Percentiles rank a stretch among this genome's conserved stretches.
Conservation (phyloP, 495 filamentous ascomycete genomes). For the Neohortaea acidophila region DNA sequence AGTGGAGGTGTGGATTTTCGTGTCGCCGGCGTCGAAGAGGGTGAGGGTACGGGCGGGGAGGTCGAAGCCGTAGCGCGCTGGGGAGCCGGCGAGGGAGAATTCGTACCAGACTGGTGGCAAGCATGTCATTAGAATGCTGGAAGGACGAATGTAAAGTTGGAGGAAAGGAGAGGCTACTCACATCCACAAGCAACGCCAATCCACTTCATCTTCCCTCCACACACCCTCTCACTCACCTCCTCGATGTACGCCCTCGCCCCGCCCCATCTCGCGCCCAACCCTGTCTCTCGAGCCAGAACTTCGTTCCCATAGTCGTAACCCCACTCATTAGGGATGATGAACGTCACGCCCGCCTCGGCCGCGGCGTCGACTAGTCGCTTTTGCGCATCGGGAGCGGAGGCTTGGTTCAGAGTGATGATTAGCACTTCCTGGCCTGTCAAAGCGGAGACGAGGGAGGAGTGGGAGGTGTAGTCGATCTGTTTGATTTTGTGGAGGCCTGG, state of each 20-base stretch:
- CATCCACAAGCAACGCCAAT: no score
- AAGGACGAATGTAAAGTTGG: no score
- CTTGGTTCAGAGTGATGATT: constrained; percentile 40
- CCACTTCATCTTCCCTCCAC: no score
- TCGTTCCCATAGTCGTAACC: not conserved
- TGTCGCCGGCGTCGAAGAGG: constrained; percentile 36
- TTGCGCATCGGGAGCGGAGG: constrained; percentile 27
- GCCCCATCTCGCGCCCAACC: no score
- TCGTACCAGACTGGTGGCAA: constrained; percentile 51
- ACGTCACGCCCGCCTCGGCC: constrained; percentile 42
- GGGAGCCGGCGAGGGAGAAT: constrained; percentile 36
- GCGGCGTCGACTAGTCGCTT: constrained; percentile 42
- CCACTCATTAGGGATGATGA: constrained; percentile 45
- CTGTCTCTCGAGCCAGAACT: not conserved
- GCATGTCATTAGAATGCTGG: no score
- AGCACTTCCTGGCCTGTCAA: constrained; percentile 39
- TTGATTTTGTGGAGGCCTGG: constrained; percentile 25
- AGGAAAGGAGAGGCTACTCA: no score
- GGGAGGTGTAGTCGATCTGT: constrained; percentile 32
- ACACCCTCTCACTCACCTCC: no score
- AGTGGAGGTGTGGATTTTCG: constrained; percentile 29
- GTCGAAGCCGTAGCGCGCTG: constrained; percentile 33
- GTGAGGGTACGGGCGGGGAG: constrained; percentile 25
- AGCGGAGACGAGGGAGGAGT: constrained; percentile 30
- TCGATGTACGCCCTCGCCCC: no score